These are phyloP conservation scores for Ophiostoma himal-ulmi DNA, from an alignment of 2,329 filamentous ascomycete species.

Conservation along the genomic window DNA sequence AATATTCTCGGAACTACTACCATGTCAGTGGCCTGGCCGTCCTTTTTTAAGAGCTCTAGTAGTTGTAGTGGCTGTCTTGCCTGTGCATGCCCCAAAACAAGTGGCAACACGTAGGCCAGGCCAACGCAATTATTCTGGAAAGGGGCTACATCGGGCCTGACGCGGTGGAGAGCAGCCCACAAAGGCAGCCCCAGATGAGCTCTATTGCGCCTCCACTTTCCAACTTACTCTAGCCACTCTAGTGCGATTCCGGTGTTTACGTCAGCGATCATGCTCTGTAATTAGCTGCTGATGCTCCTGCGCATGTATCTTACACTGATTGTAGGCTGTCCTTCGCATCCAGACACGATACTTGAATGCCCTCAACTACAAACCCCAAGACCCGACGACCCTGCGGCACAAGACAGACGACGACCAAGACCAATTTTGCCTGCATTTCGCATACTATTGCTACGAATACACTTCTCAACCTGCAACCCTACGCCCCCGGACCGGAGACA, in stretches of 20 bases:
- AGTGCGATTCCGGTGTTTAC: slow-evolving; percentile 12
- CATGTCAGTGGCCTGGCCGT: too few species aligned
- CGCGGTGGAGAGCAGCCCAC: slow-evolving; percentile 7
- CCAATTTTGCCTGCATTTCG: not conserved
- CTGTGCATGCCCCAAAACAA: not conserved
- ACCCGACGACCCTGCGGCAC: not conserved
- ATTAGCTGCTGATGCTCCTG: slow-evolving; percentile 20
- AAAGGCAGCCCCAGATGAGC: slow-evolving; percentile 9
- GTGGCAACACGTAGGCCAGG: not conserved
- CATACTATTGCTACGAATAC: not conserved
- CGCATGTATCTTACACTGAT: slow-evolving; percentile 16
- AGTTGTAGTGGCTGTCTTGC: not conserved
- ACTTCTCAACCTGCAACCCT: not conserved
- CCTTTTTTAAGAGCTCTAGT: not conserved
- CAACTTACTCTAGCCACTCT: slow-evolving; percentile 1
- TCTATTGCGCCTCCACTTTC: slow-evolving; percentile 6
- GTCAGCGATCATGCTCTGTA: slow-evolving; percentile 5
- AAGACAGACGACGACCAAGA: not conserved
- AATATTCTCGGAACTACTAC: not conserved
- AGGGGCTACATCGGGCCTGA: slow-evolving; percentile 7
- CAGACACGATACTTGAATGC: not conserved
- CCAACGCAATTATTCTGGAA: not conserved
- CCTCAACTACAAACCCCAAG: not conserved
- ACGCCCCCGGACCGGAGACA: not conserved
- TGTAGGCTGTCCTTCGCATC: not conserved